Conservation (phyloP, 2,329 filamentous ascomycete genomes). For the Penicillium sp. region DNA sequence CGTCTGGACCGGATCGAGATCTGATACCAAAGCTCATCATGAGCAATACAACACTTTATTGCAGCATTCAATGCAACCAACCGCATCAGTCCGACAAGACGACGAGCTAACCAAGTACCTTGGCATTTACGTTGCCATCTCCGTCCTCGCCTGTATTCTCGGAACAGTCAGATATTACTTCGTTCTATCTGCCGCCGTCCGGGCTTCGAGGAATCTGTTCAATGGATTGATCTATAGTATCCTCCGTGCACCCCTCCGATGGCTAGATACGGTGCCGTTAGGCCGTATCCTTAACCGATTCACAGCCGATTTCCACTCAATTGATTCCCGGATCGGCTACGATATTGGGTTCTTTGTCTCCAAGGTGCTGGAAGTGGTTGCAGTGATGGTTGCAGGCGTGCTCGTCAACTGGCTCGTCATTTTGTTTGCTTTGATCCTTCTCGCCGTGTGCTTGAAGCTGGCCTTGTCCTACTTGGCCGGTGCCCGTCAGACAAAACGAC, state of each 20-base stretch:
- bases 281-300: slow-evolving; percentile 78
- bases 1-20: slow-evolving; percentile 46
- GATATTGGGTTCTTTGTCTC: slow-evolving; percentile 64
- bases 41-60: slow-evolving; percentile 18
- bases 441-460: slow-evolving; percentile 55
- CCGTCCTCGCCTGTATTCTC: slow-evolving; percentile 58
- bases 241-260: slow-evolving; percentile 72
- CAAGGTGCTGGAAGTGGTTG: slow-evolving; percentile 63
- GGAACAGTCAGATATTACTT: slow-evolving; percentile 66
- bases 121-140: slow-evolving; percentile 65
- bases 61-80: slow-evolving; percentile 15
- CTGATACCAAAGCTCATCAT: slow-evolving; percentile 14
- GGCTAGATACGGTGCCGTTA: slow-evolving; percentile 78
- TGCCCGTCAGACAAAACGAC: slow-evolving; percentile 72
- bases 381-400: slow-evolving; percentile 66
- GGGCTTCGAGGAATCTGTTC: slow-evolving; percentile 69
- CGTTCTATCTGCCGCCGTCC: slow-evolving; percentile 66
- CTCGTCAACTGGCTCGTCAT: slow-evolving; percentile 62
- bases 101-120: slow-evolving; percentile 60
- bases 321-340: slow-evolving; percentile 68
- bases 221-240: slow-evolving; percentile 67
- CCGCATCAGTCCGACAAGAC: slow-evolving; percentile 33
- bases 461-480: slow-evolving; percentile 64
- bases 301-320: slow-evolving; percentile 73
- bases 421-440: slow-evolving; percentile 60